Evolutionary conservation across 441 rosid species (phyloP).

Genomic region (Aleurites moluccanus): DNA sequence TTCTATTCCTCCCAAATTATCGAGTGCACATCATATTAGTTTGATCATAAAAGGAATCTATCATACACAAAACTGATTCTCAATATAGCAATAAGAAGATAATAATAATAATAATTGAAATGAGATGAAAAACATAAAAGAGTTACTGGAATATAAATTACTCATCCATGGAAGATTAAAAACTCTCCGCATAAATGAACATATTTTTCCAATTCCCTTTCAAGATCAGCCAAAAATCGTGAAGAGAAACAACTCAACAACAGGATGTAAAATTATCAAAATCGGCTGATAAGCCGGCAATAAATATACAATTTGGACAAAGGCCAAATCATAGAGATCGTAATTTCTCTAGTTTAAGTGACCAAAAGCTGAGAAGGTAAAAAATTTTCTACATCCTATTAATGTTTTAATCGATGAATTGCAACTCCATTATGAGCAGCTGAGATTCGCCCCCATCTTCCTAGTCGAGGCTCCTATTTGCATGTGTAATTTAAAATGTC

Average conservation of each 20-base stretch:
- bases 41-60: no score
- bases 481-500: constrained; percentile 9
- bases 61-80: no score
- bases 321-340: constrained; percentile 5
- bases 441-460: constrained; percentile 76
- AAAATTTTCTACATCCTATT: constrained; percentile 29
- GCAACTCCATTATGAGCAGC: constrained; percentile 75
- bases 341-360: constrained; percentile 5
- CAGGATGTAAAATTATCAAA: no score
- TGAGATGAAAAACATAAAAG: no score
- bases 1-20: no score
- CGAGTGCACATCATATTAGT: no score
- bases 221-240: neutral
- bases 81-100: no score
- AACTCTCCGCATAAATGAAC: neutral
- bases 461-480: constrained; percentile 83
- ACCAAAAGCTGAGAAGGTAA: constrained; percentile 15
- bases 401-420: constrained; percentile 60
- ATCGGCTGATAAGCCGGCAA: neutral
- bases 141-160: neutral
- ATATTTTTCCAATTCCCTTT: neutral
- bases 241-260: no score
- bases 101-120: no score
- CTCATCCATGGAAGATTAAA: neutral
- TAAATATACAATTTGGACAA: constrained; percentile 15